Evolutionary conservation across 352 stramenopile genomes (phyloP), one percentile per base, ranked within the genome.

Genomic region (Phytopythium boreale): DNA sequence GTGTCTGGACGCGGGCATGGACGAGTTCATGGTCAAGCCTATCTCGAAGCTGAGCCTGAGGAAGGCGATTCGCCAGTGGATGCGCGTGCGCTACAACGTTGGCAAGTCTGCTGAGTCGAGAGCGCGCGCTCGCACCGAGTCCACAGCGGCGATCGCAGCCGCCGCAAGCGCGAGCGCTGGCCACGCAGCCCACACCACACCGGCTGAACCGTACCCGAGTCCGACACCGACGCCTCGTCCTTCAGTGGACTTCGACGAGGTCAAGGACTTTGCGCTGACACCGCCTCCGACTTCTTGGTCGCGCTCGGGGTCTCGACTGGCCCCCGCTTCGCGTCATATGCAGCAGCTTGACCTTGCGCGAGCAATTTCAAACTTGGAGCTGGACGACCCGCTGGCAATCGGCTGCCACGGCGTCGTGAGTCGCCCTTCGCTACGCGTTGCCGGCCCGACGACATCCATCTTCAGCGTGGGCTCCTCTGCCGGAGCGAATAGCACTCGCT

Each of bases 21-120:
- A 91, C 58, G 82, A 91, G 63, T 91, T 91, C 61, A 88, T 91
- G 72, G 82, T 89, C 9, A 91, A 91, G 43, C 82, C 82, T 19
- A 91, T 91, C 61, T 86, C 82, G 34, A 90, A 90, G 57, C 71
- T 71, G 36, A 86, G 73, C 50, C 68, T 90, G 53, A 69, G 79
- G 0, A 85, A 90, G 56, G 75, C 78, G 1, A 89, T 90, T 57
- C 65, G 78, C 10, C 80, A 89, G 55, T 90, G 82, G 82, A 84
- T 89, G 70, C 76, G 82, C 27, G 61, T 84, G 60, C 78, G 80
- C 9, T 89, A 85, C 58, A 66, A 84, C 34, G 62, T 69, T 14
- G 52, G 67, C 41, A 77, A 64, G 7, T 47, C 69, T 9, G 70
- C 19, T 12, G 55, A 60, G 37, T n/a, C 29, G 17, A 17, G 55